phyloP scores from a whole-genome alignment of 1,284 basidiomycete species.

The Singerocomus rubriflavus region DNA sequence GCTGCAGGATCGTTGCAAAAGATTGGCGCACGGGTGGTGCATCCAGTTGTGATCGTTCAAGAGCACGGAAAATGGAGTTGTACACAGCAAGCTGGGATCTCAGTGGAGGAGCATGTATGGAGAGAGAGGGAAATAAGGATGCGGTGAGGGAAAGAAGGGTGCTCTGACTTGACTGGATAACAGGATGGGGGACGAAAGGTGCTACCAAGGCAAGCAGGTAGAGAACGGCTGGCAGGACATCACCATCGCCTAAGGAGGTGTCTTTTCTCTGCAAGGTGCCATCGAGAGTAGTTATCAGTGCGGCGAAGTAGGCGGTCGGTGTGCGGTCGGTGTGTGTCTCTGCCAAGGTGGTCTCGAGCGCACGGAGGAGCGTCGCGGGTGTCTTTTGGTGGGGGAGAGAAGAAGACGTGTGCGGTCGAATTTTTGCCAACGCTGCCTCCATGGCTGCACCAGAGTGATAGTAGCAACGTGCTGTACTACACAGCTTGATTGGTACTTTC shows the following conservation, averaged over 20 bases:
- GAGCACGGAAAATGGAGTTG: constrained; percentile 58
- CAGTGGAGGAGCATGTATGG: constrained; percentile 64
- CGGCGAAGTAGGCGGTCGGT: constrained; percentile 87
- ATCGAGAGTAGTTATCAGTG: constrained; percentile 78
- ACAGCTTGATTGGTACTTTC: constrained; percentile 1
- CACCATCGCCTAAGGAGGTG: constrained; percentile 67
- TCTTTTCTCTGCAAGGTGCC: constrained; percentile 67
- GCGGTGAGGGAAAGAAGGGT: constrained; percentile 69
- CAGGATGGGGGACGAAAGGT: constrained; percentile 75
- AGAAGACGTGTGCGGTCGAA: constrained; percentile 84
- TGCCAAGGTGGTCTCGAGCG: constrained; percentile 85
- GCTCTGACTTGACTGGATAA: constrained; percentile 65
- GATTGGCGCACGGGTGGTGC: constrained; percentile 68
- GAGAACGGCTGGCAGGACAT: constrained; percentile 81
- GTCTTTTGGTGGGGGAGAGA: constrained; percentile 85
- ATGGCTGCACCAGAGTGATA: constrained; percentile 27
- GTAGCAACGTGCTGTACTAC: neutral
- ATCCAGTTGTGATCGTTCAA: constrained; percentile 72
- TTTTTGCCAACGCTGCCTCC: constrained; percentile 77
- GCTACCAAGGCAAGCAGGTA: constrained; percentile 83
- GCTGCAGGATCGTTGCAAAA: constrained; percentile 76
- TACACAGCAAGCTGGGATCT: constrained; percentile 78
- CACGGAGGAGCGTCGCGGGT: constrained; percentile 85
- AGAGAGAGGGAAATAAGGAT: constrained; percentile 71
- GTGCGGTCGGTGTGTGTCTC: constrained; percentile 71